Conservation (phyloP, 2,329 filamentous ascomycete species). For the Fusarium hainanense region DNA sequence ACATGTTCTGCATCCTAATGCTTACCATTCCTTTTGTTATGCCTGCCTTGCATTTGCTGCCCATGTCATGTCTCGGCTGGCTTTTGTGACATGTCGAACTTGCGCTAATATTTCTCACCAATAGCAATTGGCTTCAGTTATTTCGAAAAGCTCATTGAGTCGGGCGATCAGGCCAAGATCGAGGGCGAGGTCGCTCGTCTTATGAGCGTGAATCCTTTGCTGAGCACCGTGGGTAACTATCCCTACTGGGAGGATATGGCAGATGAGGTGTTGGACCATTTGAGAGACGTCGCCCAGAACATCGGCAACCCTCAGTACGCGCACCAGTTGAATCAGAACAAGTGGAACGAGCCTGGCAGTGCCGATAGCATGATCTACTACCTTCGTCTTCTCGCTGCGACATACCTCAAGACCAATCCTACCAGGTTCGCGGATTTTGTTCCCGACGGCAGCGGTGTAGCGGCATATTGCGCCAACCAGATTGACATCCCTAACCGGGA, state of each 20-base stretch:
- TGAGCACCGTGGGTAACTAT: slow-evolving; percentile 78
- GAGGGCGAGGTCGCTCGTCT: slow-evolving; percentile 79
- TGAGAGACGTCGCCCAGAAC: slow-evolving; percentile 71
- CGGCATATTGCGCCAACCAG: slow-evolving; percentile 74
- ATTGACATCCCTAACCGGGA: slow-evolving; percentile 83
- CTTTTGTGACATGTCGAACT: slow-evolving; percentile 17
- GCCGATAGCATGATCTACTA: slow-evolving; percentile 88
- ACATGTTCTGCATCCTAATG: slow-evolving; percentile 12
- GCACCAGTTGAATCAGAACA: slow-evolving; percentile 64
- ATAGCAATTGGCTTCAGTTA: slow-evolving; percentile 92
- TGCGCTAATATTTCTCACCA: slow-evolving; percentile 25
- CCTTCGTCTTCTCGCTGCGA: slow-evolving; percentile 81
- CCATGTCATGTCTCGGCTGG: slow-evolving; percentile 38
- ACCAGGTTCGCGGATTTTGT: slow-evolving; percentile 79
- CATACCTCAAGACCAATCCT: slow-evolving; percentile 82
- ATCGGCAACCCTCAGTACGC: slow-evolving; percentile 70
- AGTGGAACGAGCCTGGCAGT: slow-evolving; percentile 77
- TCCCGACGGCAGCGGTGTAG: slow-evolving; percentile 67
- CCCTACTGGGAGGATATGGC: slow-evolving; percentile 82
- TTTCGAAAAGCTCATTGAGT: slow-evolving; percentile 83
- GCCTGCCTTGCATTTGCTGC: slow-evolving; percentile 16
- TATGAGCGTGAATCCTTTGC: slow-evolving; percentile 74
- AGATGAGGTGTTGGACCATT: slow-evolving; percentile 76
- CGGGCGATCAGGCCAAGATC: slow-evolving; percentile 72
- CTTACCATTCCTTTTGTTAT: slow-evolving; percentile 15